Evolutionary conservation across 345 rosid genomes (phyloP), one percentile per base, ranked within the genome.

Genomic region (Hibiscus syriacus): DNA sequence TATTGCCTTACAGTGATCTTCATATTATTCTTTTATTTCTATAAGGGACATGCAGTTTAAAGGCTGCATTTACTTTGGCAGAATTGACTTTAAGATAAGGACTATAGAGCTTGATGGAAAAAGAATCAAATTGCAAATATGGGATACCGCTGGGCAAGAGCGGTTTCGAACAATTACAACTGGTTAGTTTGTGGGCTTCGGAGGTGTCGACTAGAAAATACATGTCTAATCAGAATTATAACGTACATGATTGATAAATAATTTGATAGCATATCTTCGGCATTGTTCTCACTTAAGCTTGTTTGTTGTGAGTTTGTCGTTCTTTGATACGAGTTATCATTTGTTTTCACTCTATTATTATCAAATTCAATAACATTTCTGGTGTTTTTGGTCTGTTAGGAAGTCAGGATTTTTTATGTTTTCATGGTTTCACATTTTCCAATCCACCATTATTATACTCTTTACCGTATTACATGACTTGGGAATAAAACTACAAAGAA

Each of bases 51-150:
- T 14, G 4, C 34, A n/a, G 48, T 66, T 65, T 73, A 55, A 71
- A 3, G 56, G 48, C 67, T 74, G 53, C n/a, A 12, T 59, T 70
- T 48, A 65, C 20, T 29, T 36, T 67, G 27, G 71, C 86, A 93
- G 97, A 4, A 93, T 93, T 73, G 97, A 93, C 74, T 93, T 93
- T 70, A 93, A 93, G 96, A 93, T 93, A 77, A 75, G 98, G 75
- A 93, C 98, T 50, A 85, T 90, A 69, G 98, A 93, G 81, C 90
- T 93, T 27, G 98, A 93, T 84, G 94, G 92, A 17, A 93, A 90
- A 79, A 77, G 94, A 72, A 90, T 93, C 80, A 93, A 93, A 80
- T 79, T 90, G 67, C 98, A 93, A 79, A 93, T 93, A 19, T 93
- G 98, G 98, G 98, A 90, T 67, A 93, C 82, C 34, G 96, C 96